A percentile compares a stretch with the other conserved stretches of the same genome.
phyloP scores from a whole-genome alignment of 2,329 filamentous ascomycete species.

The Trichoderma hamatum region DNA sequence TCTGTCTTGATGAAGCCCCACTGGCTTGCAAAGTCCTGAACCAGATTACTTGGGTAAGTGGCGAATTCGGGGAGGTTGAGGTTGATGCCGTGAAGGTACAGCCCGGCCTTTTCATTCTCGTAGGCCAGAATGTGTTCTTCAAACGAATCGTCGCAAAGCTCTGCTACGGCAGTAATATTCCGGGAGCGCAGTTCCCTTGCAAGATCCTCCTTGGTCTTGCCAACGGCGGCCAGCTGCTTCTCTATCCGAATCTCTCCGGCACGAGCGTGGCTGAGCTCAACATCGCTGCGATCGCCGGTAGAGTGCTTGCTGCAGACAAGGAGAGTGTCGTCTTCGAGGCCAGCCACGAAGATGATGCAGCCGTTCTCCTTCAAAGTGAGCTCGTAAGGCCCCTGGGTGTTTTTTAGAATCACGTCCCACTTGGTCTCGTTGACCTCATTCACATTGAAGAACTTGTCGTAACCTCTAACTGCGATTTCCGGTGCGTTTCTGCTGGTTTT shows the following conservation, averaged over 20 bases:
- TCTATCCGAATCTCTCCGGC: constrained; percentile 84
- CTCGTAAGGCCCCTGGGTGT: constrained; percentile 88
- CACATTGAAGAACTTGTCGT: constrained; percentile 99
- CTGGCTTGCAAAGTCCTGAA: constrained; percentile 84
- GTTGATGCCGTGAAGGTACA: constrained; percentile 96
- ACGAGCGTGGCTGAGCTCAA: constrained; percentile 76
- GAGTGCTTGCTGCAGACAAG: constrained; percentile 99
- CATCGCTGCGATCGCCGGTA: constrained; percentile 76
- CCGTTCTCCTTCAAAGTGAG: constrained; percentile 97
- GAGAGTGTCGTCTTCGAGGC: constrained; percentile 83
- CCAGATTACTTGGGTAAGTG: constrained; percentile 80
- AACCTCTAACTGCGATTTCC: constrained; percentile 86
- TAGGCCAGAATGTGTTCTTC: constrained; percentile 97
- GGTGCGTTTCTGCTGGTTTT: constrained; percentile 62
- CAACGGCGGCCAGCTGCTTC: constrained; percentile 73
- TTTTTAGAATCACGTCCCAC: constrained; percentile 75
- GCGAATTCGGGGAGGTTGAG: constrained; percentile 90
- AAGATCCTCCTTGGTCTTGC: constrained; percentile 77
- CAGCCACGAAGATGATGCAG: constrained; percentile 98
- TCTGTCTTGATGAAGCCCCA: constrained; percentile 95
- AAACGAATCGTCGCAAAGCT: constrained; percentile 93
- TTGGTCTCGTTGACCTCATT: constrained; percentile 79
- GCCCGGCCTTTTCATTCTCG: constrained; percentile 75
- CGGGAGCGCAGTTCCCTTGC: constrained; percentile 73
- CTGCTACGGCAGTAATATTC: constrained; percentile 93